Conservation (phyloP, 176 grass and related monocot species). For the Carex cristatella region DNA sequence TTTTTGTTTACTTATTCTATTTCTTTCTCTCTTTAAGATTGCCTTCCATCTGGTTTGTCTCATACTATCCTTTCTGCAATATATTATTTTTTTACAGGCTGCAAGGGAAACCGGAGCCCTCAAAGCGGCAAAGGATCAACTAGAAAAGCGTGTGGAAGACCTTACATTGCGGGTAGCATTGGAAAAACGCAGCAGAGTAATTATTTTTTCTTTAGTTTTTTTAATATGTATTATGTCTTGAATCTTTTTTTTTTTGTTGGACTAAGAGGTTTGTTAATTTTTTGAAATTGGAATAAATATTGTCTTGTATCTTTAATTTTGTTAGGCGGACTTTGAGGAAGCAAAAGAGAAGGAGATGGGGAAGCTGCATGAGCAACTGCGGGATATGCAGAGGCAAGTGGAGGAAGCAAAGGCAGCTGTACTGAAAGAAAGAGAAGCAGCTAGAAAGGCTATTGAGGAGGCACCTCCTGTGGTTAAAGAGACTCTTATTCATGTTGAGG, state of each 20-base stretch:
- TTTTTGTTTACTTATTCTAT: constrained; percentile 14
- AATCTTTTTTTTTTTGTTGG: constrained; percentile 2
- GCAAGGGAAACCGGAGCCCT: constrained; percentile 96
- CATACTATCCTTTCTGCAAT: constrained; percentile 9
- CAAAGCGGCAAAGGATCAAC: constrained; percentile 99
- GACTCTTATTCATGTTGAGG: constrained; percentile 75
- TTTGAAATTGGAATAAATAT: constrained; percentile 25
- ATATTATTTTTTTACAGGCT: constrained; percentile 47
- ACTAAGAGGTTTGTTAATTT: background rate
- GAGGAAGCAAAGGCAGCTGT: constrained; percentile 66
- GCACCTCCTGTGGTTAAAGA: constrained; percentile 92
- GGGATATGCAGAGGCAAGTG: constrained; percentile 64
- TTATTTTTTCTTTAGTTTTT: constrained; percentile 16
- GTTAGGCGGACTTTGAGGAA: constrained; percentile 83
- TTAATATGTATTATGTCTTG: constrained; percentile 13
- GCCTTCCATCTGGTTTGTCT: background rate
- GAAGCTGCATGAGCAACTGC: constrained; percentile 72
- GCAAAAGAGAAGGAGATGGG: constrained; percentile 81
- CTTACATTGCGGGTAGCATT: constrained; percentile 79
- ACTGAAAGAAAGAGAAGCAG: constrained; percentile 83
- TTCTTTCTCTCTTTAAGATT: constrained; percentile 15
- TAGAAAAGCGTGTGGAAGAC: constrained; percentile 99
- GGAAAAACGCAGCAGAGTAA: constrained; percentile 91
- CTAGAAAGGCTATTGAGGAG: constrained; percentile 95
- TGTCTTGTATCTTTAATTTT: background rate